Conservation (phyloP, 1,284 basidiomycete species). For the Tilletia horrida region DNA sequence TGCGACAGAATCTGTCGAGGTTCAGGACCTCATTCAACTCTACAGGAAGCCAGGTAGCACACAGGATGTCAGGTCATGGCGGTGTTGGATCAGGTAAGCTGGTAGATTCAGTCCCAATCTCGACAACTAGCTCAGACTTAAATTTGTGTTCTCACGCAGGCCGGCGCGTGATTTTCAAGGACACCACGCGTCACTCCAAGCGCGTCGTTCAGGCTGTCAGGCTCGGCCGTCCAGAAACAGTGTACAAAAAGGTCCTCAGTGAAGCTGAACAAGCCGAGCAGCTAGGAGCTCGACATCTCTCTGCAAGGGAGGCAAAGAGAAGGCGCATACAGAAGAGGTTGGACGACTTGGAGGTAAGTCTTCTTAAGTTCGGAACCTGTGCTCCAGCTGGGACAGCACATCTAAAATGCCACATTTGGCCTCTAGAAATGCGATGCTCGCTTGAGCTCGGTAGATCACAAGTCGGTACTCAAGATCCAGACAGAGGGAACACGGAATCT, state of each 20-base stretch:
- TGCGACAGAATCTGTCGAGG: no score
- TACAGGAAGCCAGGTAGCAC: no score
- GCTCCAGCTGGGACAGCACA: no score
- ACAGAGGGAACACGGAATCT: background rate
- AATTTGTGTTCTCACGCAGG: background rate
- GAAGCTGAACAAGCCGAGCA: slow-evolving; percentile 3
- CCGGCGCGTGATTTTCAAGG: background rate
- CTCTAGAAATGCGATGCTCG: no score
- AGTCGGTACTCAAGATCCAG: background rate
- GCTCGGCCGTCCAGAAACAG: slow-evolving; percentile 7
- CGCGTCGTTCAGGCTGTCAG: slow-evolving; percentile 8
- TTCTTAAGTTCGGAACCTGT: background rate
- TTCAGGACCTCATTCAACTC: no score
- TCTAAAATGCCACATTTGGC: no score
- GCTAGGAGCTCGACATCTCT: background rate
- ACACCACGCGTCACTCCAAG: slow-evolving; percentile 5
- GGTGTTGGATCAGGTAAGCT: no score
- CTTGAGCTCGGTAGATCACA: background rate
- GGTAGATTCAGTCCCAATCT: no score
- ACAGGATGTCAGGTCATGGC: no score
- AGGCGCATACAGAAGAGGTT: background rate
- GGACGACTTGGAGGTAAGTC: slow-evolving; percentile 3
- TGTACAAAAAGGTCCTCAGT: slow-evolving; percentile 7
- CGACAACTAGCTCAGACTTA: no score
- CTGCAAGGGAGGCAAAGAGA: background rate